Evolutionary conservation across 192 early-diverging fungal genomes (phyloP).

Genomic region (Coemansia asiatica): DNA sequence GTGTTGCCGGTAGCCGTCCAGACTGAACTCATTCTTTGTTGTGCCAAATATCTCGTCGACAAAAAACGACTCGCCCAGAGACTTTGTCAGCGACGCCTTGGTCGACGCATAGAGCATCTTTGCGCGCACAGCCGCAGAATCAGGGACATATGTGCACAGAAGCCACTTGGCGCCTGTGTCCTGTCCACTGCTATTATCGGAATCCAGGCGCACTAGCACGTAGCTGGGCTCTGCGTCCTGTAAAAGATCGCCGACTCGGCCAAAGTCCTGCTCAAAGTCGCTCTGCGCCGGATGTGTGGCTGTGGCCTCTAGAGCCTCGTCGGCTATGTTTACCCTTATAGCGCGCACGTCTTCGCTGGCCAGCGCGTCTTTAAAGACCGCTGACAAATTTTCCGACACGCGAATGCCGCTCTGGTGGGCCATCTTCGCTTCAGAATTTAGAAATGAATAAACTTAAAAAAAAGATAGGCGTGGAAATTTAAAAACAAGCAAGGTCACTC

Average conservation of each 20-base stretch:
- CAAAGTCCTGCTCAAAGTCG: constrained; percentile 60
- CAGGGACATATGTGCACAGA: constrained; percentile 78
- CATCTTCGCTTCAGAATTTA: constrained; percentile 10
- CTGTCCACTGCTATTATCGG: constrained; percentile 32
- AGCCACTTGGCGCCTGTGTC: constrained; percentile 58
- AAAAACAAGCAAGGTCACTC: not conserved
- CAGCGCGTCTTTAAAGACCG: constrained; percentile 23
- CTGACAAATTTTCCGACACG: constrained; percentile 26
- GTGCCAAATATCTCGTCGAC: constrained; percentile 83
- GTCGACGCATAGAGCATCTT: constrained; percentile 96
- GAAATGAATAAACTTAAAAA: not conserved
- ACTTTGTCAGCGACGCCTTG: constrained; percentile 73
- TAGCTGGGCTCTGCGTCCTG: constrained; percentile 62
- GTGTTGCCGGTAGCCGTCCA: constrained; percentile 35
- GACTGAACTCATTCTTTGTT: constrained; percentile 29
- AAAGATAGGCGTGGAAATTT: not conserved
- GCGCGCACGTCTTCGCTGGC: constrained; percentile 34
- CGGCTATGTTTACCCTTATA: constrained; percentile 53
- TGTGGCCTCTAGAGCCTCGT: constrained; percentile 52
- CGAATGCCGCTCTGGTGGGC: constrained; percentile 52
- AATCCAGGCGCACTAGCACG: constrained; percentile 65
- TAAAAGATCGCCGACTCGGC: constrained; percentile 52
- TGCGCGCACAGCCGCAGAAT: constrained; percentile 75
- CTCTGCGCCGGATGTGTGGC: constrained; percentile 38
- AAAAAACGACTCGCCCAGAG: constrained; percentile 80